A percentile compares a stretch with the other conserved stretches of the same genome.
These are phyloP conservation scores for Straminergon stramineum DNA, from an alignment of 225 moss, liverwort and hornwort genomes.

Conservation along the genomic window DNA sequence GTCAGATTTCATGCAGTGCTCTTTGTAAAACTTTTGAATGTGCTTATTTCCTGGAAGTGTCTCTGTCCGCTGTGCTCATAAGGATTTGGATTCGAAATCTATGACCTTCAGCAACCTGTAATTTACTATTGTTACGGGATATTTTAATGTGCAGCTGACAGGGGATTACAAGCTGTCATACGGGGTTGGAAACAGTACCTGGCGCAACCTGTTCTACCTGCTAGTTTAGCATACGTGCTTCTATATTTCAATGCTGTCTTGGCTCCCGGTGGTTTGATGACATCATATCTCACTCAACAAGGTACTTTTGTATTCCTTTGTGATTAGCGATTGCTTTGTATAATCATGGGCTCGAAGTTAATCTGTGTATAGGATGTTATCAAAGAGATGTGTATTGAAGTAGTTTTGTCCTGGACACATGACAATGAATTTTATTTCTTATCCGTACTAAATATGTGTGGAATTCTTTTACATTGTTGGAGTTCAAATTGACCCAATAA, in stretches of 20 bases:
- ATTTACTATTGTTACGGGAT: not conserved
- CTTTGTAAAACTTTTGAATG: not conserved
- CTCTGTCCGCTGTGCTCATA: not conserved
- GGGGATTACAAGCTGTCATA: slow-evolving; percentile 42
- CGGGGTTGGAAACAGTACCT: slow-evolving; percentile 73
- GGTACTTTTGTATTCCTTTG: slow-evolving; percentile 16
- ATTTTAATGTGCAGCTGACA: slow-evolving; percentile 27
- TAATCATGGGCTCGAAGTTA: not conserved
- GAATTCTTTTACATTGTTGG: not conserved
- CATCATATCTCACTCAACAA: slow-evolving; percentile 69
- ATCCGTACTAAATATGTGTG: not conserved
- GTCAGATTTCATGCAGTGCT: not conserved
- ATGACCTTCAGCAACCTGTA: not conserved
- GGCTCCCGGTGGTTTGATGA: slow-evolving; percentile 45
- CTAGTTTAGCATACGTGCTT: slow-evolving; percentile 74
- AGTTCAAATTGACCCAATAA: not conserved
- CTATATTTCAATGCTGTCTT: slow-evolving; percentile 76
- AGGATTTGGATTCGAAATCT: not conserved
- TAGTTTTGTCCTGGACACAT: not conserved
- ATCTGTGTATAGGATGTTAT: not conserved
- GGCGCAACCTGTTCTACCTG: slow-evolving; percentile 71
- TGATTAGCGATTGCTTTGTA: not conserved
- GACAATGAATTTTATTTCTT: not conserved
- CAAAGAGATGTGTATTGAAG: not conserved
- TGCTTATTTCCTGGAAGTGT: not conserved